Evolutionary conservation across 345 rosid species (phyloP).

Genomic region (Salix koriyanagi): DNA sequence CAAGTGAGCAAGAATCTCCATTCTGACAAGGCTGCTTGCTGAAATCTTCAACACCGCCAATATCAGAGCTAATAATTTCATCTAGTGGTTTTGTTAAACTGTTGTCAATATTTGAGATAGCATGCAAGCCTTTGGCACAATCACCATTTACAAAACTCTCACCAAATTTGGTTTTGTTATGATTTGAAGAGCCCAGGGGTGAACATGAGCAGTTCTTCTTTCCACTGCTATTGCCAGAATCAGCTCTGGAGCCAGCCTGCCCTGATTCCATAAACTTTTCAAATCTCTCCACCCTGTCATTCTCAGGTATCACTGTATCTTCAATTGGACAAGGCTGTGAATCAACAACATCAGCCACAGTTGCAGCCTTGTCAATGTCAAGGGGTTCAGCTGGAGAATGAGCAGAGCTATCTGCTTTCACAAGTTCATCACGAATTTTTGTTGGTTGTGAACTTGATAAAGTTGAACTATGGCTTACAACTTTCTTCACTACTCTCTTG

Average conservation of each 20-base stretch:
- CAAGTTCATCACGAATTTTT: slow-evolving; percentile 12
- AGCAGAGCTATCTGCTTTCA: slow-evolving; percentile 21
- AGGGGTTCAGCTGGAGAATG: slow-evolving; percentile 11
- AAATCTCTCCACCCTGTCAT: slow-evolving; percentile 25
- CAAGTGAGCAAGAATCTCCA: slow-evolving; percentile 21
- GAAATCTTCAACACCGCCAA: slow-evolving; percentile 23
- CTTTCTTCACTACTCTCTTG: slow-evolving; percentile 44
- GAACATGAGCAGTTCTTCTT: slow-evolving; percentile 27
- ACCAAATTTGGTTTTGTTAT: slow-evolving; percentile 31
- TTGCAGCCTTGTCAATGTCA: slow-evolving; percentile 20
- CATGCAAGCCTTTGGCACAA: slow-evolving; percentile 9
- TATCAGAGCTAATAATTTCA: slow-evolving; percentile 19
- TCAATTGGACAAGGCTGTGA: slow-evolving; percentile 27
- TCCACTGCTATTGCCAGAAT: slow-evolving; percentile 23
- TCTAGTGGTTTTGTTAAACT: slow-evolving; percentile 18
- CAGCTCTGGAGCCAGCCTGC: slow-evolving; percentile 20
- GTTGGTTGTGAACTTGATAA: slow-evolving; percentile 22
- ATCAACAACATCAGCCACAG: slow-evolving; percentile 22
- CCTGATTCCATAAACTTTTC: slow-evolving; percentile 20
- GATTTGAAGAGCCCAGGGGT: slow-evolving; percentile 26
- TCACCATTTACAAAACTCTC: slow-evolving; percentile 20
- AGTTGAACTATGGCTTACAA: slow-evolving; percentile 10
- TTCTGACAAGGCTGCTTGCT: slow-evolving; percentile 24
- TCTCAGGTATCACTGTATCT: slow-evolving; percentile 16
- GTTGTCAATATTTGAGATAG: slow-evolving; percentile 23